A percentile compares a stretch with the other conserved stretches of the same genome.
These are phyloP conservation scores for Phytophthora boehmeriae DNA, from an alignment of 352 stramenopile genomes.

Conservation along the genomic window DNA sequence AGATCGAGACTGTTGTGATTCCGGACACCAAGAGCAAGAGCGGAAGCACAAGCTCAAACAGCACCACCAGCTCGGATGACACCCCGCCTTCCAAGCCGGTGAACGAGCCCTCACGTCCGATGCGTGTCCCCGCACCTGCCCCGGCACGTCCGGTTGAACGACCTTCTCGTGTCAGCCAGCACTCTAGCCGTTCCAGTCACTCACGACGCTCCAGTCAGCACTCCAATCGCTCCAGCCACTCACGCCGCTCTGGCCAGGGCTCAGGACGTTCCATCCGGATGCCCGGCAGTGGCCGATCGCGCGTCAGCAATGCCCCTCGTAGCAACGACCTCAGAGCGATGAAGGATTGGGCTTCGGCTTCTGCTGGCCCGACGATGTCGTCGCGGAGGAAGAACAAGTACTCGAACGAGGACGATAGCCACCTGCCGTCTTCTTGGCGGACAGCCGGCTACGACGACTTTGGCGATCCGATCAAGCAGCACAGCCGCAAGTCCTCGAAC, in stretches of 20 bases:
- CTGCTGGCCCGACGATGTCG: slow-evolving; percentile 33
- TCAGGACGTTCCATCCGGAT: slow-evolving; percentile 8
- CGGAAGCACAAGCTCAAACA: slow-evolving; percentile 28
- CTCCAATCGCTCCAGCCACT: not conserved
- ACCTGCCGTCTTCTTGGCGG: slow-evolving; percentile 22
- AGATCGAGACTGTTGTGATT: slow-evolving; percentile 21
- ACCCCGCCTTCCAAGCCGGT: slow-evolving; percentile 23
- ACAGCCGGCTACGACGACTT: slow-evolving; percentile 21
- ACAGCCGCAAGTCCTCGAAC: slow-evolving; percentile 20
- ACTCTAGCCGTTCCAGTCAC: slow-evolving; percentile 12
- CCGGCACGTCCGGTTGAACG: slow-evolving; percentile 25
- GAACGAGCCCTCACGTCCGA: slow-evolving; percentile 29
- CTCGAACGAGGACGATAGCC: slow-evolving; percentile 12
- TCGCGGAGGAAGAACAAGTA: slow-evolving; percentile 15
- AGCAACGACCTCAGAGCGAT: slow-evolving; percentile 26
- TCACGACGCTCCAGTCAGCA: not conserved
- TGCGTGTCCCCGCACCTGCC: slow-evolving; percentile 33
- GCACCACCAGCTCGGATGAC: slow-evolving; percentile 33
- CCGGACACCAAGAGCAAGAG: slow-evolving; percentile 24
- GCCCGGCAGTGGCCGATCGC: slow-evolving; percentile 18
- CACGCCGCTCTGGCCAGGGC: not conserved
- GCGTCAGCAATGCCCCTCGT: slow-evolving; percentile 31
- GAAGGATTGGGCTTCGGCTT: slow-evolving; percentile 36
- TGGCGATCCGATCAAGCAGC: slow-evolving; percentile 23
- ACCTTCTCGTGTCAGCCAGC: slow-evolving; percentile 22